A percentile compares a stretch with the other conserved stretches of the same genome.
Conservation (phyloP, 2,329 filamentous ascomycete genomes). For the Epicoccum nigrum region DNA sequence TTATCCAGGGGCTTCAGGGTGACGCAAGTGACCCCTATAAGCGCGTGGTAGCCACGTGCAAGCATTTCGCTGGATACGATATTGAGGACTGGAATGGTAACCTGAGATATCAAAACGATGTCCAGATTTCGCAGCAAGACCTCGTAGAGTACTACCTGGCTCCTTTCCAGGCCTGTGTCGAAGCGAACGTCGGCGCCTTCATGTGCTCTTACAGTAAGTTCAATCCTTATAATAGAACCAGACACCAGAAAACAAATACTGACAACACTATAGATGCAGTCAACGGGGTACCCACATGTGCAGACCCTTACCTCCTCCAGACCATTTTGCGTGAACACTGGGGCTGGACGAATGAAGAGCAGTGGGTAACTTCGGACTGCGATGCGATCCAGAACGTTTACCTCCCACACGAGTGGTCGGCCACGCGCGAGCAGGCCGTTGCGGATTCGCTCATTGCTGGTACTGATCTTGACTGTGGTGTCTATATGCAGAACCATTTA, state of each 20-base stretch:
- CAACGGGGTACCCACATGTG: constrained; percentile 70
- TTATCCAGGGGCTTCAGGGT: constrained; percentile 63
- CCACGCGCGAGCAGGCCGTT: constrained; percentile 34
- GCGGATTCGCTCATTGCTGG: constrained; percentile 37
- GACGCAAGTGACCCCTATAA: constrained; percentile 39
- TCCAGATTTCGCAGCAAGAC: constrained; percentile 65
- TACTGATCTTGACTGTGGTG: constrained; percentile 32
- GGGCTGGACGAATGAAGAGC: constrained; percentile 65
- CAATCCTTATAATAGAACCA: neutral
- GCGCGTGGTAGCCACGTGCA: constrained; percentile 39
- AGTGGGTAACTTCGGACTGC: constrained; percentile 70
- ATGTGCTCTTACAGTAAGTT: constrained; percentile 61
- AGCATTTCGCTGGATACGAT: constrained; percentile 49
- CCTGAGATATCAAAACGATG: constrained; percentile 58
- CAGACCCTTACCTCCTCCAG: constrained; percentile 66
- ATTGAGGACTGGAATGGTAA: constrained; percentile 43
- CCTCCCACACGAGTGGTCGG: constrained; percentile 52
- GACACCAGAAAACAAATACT: neutral
- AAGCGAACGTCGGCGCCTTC: constrained; percentile 55
- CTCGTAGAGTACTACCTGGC: constrained; percentile 72
- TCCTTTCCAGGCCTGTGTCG: constrained; percentile 63
- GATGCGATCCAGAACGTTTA: constrained; percentile 67
- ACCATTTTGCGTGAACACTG: constrained; percentile 69
- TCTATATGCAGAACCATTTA: constrained; percentile 31
- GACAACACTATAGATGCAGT: constrained; percentile 57